Evolutionary conservation across 495 filamentous ascomycete species (phyloP).

Genomic region (Parathielavia appendiculata): DNA sequence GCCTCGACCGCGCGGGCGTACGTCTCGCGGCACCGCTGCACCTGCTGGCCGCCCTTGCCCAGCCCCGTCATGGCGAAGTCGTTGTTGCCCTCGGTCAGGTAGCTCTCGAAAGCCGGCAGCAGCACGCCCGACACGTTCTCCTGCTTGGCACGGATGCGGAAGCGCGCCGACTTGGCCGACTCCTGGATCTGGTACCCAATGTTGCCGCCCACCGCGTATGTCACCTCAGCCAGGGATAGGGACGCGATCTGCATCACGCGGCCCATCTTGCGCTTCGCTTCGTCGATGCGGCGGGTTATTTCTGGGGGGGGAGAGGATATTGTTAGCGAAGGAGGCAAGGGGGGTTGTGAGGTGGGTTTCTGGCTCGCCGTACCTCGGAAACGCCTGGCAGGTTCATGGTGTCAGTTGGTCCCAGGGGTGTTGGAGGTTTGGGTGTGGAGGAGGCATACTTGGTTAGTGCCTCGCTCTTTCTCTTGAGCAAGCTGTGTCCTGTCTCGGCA

Average conservation of each 20-base stretch:
- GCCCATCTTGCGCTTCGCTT: conserved; percentile 99
- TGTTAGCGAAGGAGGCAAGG: neutral
- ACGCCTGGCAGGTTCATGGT: conserved; percentile 50
- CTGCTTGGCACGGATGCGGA: conserved; percentile 87
- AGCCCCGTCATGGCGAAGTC: conserved; percentile 95
- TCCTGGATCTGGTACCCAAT: conserved; percentile 97
- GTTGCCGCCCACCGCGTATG: conserved; percentile 92
- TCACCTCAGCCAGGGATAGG: conserved; percentile 95
- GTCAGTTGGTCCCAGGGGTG: conserved; percentile 10
- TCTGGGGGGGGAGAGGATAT: conserved; percentile 44
- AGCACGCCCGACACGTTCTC: conserved; percentile 98
- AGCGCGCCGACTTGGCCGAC: conserved; percentile 84
- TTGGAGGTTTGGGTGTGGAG: neutral
- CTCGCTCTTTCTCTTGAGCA: conserved; percentile 90
- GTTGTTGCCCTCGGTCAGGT: conserved; percentile 77
- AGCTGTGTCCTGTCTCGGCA: conserved; percentile 79
- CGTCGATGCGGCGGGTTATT: conserved; percentile 94
- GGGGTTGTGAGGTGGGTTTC: neutral
- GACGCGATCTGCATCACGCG: conserved; percentile 98
- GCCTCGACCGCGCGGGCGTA: conserved; percentile 97
- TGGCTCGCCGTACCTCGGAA: conserved; percentile 62
- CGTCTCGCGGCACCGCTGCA: conserved; percentile 89
- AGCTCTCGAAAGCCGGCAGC: conserved; percentile 88
- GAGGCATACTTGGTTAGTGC: conserved; percentile 71
- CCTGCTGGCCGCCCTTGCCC: conserved; percentile 96